These are phyloP conservation scores for Candolleomyces eurysporus DNA, from an alignment of 768 basidiomycete species.

Conservation along the genomic window DNA sequence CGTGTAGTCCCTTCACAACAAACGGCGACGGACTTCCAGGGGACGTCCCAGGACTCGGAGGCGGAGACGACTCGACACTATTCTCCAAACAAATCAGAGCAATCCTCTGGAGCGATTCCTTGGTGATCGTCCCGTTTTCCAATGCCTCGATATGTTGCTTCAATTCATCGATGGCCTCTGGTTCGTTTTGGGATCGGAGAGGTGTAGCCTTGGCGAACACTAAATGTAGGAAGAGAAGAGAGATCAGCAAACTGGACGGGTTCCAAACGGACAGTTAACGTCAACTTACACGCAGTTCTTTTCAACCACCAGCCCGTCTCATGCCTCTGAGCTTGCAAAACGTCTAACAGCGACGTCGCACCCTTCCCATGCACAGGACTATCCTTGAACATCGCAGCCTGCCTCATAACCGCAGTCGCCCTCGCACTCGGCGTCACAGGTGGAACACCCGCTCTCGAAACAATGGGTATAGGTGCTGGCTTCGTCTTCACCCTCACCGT, in stretches of 20 bases:
- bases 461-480: conserved; percentile 31
- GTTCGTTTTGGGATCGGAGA: conserved; percentile 33
- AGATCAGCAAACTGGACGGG: not conserved
- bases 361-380: conserved; percentile 64
- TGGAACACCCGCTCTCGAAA: conserved; percentile 26
- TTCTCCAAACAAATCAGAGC: conserved; percentile 62
- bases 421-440: conserved; percentile 70
- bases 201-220: conserved; percentile 52
- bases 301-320: conserved; percentile 87
- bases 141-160: conserved; percentile 53
- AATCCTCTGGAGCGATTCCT: conserved; percentile 61
- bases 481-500: conserved; percentile 41
- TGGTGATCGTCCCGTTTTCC: conserved; percentile 48
- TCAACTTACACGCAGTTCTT: conserved; percentile 61
- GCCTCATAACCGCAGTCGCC: conserved; percentile 58
- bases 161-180: conserved; percentile 49
- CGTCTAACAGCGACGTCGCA: conserved; percentile 62
- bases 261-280: no score
- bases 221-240: conserved; percentile 16
- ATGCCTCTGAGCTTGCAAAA: conserved; percentile 62
- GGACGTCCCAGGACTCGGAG: conserved; percentile 51
- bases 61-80: conserved; percentile 54
- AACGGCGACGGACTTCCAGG: conserved; percentile 62
- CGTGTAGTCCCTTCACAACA: conserved; percentile 12
- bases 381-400: conserved; percentile 78